Base-by-base conservation (phyloP, 1,139 yeast species). In the Arxiozyma telluris region DNA sequence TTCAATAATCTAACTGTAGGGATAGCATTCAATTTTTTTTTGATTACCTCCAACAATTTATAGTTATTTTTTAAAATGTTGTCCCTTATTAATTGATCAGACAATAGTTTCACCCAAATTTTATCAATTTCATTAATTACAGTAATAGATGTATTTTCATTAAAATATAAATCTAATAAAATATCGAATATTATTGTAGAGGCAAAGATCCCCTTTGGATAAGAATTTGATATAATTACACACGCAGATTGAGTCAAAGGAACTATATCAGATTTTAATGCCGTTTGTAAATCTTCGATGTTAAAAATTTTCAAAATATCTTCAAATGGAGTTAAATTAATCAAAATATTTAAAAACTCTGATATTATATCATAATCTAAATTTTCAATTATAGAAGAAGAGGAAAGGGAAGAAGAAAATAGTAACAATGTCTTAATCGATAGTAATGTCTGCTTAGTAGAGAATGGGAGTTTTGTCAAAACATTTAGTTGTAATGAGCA, bases 191-290 rank as follows among this genome's bases (percentile, higher is more conserved):
- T 52, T 34, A 56, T 62, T 1, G 70, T 63, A 25, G 65, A 59
- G 1, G 73, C 65, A 21, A 71, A 56, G 18, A 68, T 54, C 27
- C 70, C 73, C 42, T 64, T 63, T 2, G 75, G 75, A 27, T 62
- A 56, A 0, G 75, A 71, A 38, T 57, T 62, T 4, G 64, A 55
- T 17, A 71, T 55, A 17, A 71, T 67, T 48, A 63, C 65, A 53
- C 73, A 58, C 0, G 72, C 71, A 5, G 68, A 54, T 17, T 58
- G 61, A 15, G 66, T 61, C 21, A 72, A 53, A 17, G 63, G 58
- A 2, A 57, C 54, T 22, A 64, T 59, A 1, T 57, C 54, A 1
- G 75, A 68, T 1, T 55, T 47, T 38, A 73, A 55, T 7, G 74
- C 73, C 30, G 56, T 55, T 27, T 61, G 54, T 17, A 72, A 48